Percentiles rank a stretch among this genome's conserved stretches.
Evolutionary conservation across 352 stramenopile species (phyloP).

Genomic region (Phytopythium sindhum): DNA sequence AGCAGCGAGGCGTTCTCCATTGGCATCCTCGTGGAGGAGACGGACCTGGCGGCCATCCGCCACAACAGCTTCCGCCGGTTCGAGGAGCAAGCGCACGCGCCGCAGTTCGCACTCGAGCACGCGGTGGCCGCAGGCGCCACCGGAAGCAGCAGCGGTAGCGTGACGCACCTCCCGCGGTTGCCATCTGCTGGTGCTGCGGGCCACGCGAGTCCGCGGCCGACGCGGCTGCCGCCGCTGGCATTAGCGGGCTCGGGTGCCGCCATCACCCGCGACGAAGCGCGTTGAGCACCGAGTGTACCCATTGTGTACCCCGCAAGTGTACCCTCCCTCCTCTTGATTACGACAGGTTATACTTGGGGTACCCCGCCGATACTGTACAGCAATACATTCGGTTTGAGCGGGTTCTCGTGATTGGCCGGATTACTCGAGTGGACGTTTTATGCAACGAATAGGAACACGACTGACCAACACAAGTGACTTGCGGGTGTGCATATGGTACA

Average conservation of each 20-base stretch:
- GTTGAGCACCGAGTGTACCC: background rate
- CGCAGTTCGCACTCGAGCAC: background rate
- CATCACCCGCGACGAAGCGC: background rate
- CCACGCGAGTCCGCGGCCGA: background rate
- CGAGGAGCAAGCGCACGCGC: background rate
- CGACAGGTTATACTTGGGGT: too few relatives aligned
- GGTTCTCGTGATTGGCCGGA: too few relatives aligned
- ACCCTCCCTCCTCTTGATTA: background rate
- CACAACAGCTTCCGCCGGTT: slow-evolving; percentile 3
- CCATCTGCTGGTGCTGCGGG: too few relatives aligned
- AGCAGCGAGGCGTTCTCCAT: background rate
- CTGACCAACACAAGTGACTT: too few relatives aligned
- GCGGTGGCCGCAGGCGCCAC: background rate
- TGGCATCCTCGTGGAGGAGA: slow-evolving; percentile 1
- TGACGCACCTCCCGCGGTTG: background rate
- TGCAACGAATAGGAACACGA: too few relatives aligned
- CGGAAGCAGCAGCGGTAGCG: background rate
- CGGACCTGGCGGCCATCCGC: background rate
- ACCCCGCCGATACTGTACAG: too few relatives aligned
- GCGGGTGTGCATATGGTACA: too few relatives aligned
- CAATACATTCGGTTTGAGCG: too few relatives aligned
- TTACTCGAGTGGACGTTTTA: too few relatives aligned
- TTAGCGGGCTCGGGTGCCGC: too few relatives aligned
- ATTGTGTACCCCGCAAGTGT: background rate
- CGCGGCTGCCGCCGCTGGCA: background rate